These are phyloP conservation scores for Geopyxis carbonaria DNA, from an alignment of 495 filamentous ascomycete species.

Conservation along the genomic window DNA sequence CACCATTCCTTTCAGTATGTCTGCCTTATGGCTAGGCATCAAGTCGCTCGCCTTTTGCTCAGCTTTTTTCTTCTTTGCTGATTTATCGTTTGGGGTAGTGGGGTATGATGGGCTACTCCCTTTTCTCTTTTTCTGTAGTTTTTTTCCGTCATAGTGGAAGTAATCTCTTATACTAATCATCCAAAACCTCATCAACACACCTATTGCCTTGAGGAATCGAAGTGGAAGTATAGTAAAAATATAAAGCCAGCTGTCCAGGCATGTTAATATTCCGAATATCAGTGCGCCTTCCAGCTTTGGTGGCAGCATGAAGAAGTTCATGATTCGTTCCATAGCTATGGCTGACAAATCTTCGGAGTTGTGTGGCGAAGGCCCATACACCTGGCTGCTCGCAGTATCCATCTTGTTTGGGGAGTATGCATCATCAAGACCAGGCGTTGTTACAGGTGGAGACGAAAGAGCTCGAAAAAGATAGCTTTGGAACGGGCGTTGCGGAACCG, in stretches of 20 bases:
- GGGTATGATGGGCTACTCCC: slow-evolving; percentile 5
- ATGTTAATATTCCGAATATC: slow-evolving; percentile 73
- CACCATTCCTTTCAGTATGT: slow-evolving; percentile 75
- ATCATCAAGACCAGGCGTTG: not conserved
- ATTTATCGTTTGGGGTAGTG: slow-evolving; percentile 16
- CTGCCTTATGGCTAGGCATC: slow-evolving; percentile 79
- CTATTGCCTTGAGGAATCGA: slow-evolving; percentile 67
- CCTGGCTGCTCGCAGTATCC: no score
- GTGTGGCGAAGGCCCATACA: slow-evolving; percentile 27
- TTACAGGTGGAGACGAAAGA: slow-evolving; percentile 10
- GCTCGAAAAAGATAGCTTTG: slow-evolving; percentile 24
- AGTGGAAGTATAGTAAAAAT: slow-evolving; percentile 89
- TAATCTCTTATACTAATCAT: slow-evolving; percentile 13
- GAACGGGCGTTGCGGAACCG: slow-evolving; percentile 20
- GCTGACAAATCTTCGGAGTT: slow-evolving; percentile 89
- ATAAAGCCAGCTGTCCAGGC: slow-evolving; percentile 92
- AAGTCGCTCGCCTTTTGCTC: slow-evolving; percentile 55
- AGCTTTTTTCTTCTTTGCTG: not conserved
- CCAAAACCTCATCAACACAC: slow-evolving; percentile 48
- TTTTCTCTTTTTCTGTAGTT: slow-evolving; percentile 5
- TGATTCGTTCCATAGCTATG: slow-evolving; percentile 84
- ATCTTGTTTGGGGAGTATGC: slow-evolving; percentile 3
- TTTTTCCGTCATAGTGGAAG: slow-evolving; percentile 6
- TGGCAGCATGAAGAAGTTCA: slow-evolving; percentile 73
- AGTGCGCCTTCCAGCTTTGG: slow-evolving; percentile 69